Base-by-base conservation (phyloP, 768 basidiomycete species). In the Austroboletus eburneus region DNA sequence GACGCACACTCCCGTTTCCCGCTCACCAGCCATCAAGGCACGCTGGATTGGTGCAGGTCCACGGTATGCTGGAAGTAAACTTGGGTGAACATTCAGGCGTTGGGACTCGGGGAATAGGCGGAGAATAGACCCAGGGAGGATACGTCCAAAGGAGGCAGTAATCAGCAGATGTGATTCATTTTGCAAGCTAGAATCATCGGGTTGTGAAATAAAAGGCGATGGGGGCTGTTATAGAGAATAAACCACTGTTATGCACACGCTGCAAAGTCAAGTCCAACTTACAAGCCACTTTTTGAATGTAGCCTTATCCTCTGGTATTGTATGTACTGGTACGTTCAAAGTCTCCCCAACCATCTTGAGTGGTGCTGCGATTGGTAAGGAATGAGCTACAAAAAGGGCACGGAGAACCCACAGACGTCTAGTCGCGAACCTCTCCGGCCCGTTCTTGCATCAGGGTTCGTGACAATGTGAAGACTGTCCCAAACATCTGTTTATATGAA, bases 11-110 rank as follows among this genome's bases (percentile, higher is more conserved):
- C 91, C 93, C 0, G 87, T 90, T 50, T 78, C 73, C 5, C 57
- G 59, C 41, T 82, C 82, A 3, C 79, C 81, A 49, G 84, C 80
- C 36, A 88, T 67, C 33, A 97, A 72, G 0, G 85, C 76, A 57
- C 83, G 86, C 58, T 96, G 93, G 32, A 97, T 88, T 0, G 93
- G 93, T 3, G 91, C 89, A 9, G 93, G 81, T 0, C 93, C 93
- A n/a, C 93, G 81, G 63, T 89, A 93, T 22, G 75, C 71, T 0
- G 93, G 93, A 27, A 97, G 75, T 1, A 91, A 69, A 29, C 92
- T 94, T 0, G 92, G 91, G 57, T 97, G 93, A 6, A 97, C 80
- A 58, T 97, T 96, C 30, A 97, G 70, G 20, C 85, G 71, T 38
- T 79, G 77, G 0, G 64, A 57, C 0, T 71, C 70, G 1, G 68